A percentile compares a stretch with the other conserved stretches of the same genome.
Conservation (phyloP, 106 monocot species). For the Dendrobium chrysotoxum region DNA sequence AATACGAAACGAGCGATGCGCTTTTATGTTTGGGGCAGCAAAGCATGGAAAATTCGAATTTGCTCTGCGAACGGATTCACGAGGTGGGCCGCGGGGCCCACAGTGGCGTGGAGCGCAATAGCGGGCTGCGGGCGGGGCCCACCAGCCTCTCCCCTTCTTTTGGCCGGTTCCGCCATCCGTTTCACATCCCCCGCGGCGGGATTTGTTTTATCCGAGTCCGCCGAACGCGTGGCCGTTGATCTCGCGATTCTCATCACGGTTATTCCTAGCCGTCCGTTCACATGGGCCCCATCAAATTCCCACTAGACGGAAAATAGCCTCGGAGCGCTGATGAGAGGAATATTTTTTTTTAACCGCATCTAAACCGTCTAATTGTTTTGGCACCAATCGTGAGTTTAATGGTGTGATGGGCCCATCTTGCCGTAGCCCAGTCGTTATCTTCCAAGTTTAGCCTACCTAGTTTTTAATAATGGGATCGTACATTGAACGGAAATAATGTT, state of each 20-base stretch:
- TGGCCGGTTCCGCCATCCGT: background rate
- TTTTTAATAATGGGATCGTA: too few relatives aligned
- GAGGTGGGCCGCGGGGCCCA: background rate
- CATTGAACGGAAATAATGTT: too few relatives aligned
- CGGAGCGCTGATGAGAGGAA: background rate
- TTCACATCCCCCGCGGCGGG: background rate
- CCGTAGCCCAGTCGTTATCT: too few relatives aligned
- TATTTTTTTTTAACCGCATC: background rate
- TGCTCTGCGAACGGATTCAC: background rate
- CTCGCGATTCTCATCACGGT: background rate
- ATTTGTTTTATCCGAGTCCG: background rate
- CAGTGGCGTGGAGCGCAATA: constrained; percentile 10
- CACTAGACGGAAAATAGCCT: background rate
- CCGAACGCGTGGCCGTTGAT: background rate
- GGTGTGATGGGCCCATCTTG: background rate
- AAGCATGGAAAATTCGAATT: constrained; percentile 25
- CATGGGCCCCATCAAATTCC: background rate
- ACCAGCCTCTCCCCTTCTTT: background rate
- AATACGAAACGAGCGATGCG: constrained; percentile 3
- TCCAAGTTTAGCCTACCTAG: too few relatives aligned
- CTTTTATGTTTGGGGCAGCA: background rate
- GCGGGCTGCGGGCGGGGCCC: background rate
- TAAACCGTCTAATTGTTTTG: background rate
- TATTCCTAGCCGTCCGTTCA: background rate
- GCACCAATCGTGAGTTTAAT: background rate